Conservation (phyloP, 73 alveolate species). For the Effrenium voratum region DNA sequence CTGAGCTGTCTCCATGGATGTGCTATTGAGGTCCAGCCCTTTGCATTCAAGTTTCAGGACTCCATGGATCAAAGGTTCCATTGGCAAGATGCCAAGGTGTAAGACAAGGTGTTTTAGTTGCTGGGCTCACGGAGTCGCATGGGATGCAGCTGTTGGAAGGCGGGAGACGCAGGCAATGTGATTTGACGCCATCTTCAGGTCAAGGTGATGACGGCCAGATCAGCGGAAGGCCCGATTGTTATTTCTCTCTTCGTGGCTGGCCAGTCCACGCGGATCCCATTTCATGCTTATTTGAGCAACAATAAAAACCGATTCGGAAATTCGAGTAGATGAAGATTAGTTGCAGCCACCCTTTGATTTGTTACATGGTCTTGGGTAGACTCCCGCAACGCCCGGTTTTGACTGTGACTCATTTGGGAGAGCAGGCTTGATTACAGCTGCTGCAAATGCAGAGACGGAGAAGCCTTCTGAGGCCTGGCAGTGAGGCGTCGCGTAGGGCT, state of each 20-base stretch:
- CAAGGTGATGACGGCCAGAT: constrained; percentile 74
- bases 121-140: too few species aligned
- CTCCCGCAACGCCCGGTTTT: neutral
- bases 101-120: too few species aligned
- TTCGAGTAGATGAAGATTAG: too few species aligned
- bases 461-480: neutral
- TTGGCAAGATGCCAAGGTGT: neutral
- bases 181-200: too few species aligned
- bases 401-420: neutral
- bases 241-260: too few species aligned
- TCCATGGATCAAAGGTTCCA: too few species aligned
- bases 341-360: neutral
- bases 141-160: too few species aligned
- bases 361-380: neutral
- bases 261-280: neutral
- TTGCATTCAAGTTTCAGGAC: too few species aligned
- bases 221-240: constrained; percentile 5
- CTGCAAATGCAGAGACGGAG: constrained; percentile 16
- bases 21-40: too few species aligned
- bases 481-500: neutral
- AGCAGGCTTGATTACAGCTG: constrained; percentile 43
- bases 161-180: too few species aligned
- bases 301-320: too few species aligned
- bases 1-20: too few species aligned
- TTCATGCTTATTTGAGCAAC: neutral